Percentiles rank a stretch among this genome's conserved stretches.
Conservation (phyloP, 176 grass and related monocot genomes). For the Oryza coarctata region DNA sequence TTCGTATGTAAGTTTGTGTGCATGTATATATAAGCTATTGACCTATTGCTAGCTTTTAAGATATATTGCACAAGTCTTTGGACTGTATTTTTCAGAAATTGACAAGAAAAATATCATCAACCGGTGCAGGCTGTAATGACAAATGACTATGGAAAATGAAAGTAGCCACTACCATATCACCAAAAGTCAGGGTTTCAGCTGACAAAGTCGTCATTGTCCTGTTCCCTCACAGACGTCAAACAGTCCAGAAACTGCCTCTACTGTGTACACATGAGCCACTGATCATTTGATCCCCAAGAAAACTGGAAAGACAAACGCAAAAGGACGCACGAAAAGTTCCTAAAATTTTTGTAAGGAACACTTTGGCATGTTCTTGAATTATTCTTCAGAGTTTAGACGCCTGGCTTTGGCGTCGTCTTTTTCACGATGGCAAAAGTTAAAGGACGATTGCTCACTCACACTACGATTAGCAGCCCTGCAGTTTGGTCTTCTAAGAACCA, state of each 20-base stretch:
- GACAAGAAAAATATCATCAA: slow-evolving; percentile 21
- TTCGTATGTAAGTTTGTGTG: no score
- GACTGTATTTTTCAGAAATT: slow-evolving; percentile 12
- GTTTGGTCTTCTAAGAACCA: not conserved
- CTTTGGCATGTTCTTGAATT: not conserved
- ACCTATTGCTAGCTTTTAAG: slow-evolving; percentile 4
- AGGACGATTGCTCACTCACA: not conserved
- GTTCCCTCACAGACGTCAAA: not conserved
- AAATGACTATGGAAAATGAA: not conserved
- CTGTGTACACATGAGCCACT: not conserved
- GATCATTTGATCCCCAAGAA: not conserved
- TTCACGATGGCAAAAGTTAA: slow-evolving; percentile 12
- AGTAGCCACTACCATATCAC: not conserved
- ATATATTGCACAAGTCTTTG: not conserved
- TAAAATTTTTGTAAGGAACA: not conserved
- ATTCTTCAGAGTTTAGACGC: not conserved
- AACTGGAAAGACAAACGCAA: not conserved
- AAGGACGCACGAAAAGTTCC: not conserved
- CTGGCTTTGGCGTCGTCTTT: not conserved
- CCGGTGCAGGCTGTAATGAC: not conserved
- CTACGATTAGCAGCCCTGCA: not conserved
- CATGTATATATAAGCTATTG: no score
- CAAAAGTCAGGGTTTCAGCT: not conserved
- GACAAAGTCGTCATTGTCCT: not conserved
- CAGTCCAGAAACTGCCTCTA: not conserved